Percentiles rank a stretch among this genome's conserved stretches.
phyloP scores from a whole-genome alignment of 108 stramenopile species.

The Conticribra weissflogii region DNA sequence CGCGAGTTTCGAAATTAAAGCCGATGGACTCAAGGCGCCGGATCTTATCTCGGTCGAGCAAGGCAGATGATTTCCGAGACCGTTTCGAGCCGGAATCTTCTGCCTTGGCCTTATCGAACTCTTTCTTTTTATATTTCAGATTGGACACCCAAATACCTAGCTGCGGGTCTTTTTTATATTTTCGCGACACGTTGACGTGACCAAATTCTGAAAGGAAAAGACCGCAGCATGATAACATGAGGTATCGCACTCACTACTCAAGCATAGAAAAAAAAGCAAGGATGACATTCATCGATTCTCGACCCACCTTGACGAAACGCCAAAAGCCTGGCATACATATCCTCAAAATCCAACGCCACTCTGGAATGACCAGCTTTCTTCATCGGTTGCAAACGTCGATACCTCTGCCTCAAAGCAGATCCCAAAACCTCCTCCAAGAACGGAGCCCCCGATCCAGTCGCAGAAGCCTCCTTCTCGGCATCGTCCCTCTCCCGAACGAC shows the following conservation, averaged over 20 bases:
- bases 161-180: slow-evolving; percentile 46
- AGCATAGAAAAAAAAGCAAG: neutral
- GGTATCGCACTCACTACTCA: too few relatives aligned
- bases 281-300: neutral
- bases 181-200: slow-evolving; percentile 25
- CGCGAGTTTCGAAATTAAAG: slow-evolving; percentile 3
- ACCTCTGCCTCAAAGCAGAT: neutral
- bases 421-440: neutral
- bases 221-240: neutral
- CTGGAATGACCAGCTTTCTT: neutral
- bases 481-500: neutral
- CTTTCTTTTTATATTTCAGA: slow-evolving; percentile 17
- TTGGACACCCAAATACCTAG: slow-evolving; percentile 52
- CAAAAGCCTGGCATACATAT: slow-evolving; percentile 45
- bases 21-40: slow-evolving; percentile 11
- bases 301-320: slow-evolving; percentile 30
- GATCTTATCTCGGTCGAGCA: slow-evolving; percentile 10
- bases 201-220: slow-evolving; percentile 20
- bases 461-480: neutral
- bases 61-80: too few relatives aligned
- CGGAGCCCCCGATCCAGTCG: neutral
- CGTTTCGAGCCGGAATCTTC: neutral
- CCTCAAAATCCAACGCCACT: slow-evolving; percentile 14
- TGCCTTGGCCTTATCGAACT: neutral
- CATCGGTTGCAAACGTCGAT: neutral